Percentiles rank a stretch among this genome's conserved stretches.
These are phyloP conservation scores for Claviceps sp. DNA, from an alignment of 2,329 filamentous ascomycete genomes.

Conservation along the genomic window DNA sequence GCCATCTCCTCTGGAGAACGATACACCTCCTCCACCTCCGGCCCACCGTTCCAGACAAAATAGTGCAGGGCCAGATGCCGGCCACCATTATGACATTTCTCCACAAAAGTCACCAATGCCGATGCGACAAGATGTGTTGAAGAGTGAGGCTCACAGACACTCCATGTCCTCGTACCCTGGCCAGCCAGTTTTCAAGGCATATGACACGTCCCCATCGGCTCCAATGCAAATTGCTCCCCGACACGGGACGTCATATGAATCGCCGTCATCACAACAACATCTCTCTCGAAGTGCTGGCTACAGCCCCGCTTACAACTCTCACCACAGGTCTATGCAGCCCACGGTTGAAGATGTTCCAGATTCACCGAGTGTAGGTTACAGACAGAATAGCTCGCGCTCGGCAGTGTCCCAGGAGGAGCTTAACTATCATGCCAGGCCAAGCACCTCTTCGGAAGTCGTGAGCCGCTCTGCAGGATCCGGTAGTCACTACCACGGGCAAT, in stretches of 20 bases:
- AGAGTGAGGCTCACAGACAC: slow-evolving; percentile 42
- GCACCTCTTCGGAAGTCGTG: slow-evolving; percentile 33
- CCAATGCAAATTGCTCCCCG: slow-evolving; percentile 15
- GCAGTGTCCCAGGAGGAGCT: slow-evolving; percentile 20
- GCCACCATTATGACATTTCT: slow-evolving; percentile 26
- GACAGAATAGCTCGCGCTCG: slow-evolving; percentile 13
- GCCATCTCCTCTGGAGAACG: slow-evolving; percentile 25
- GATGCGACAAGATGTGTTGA: slow-evolving; percentile 46
- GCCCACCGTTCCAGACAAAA: slow-evolving; percentile 37
- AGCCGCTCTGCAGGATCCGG: slow-evolving; percentile 18
- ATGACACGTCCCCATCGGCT: slow-evolving; percentile 33
- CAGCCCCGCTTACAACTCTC: slow-evolving; percentile 31
- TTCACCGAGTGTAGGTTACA: slow-evolving; percentile 23
- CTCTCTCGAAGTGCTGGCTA: slow-evolving; percentile 37
- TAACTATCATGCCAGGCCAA: slow-evolving; percentile 25
- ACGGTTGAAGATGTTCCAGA: slow-evolving; percentile 53
- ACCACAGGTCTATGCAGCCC: slow-evolving; percentile 42
- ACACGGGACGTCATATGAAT: slow-evolving; percentile 20
- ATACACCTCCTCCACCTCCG: slow-evolving; percentile 42
- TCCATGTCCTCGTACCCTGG: slow-evolving; percentile 38
- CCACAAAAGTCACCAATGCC: slow-evolving; percentile 33
- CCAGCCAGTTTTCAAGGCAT: slow-evolving; percentile 37
- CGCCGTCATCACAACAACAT: slow-evolving; percentile 29
- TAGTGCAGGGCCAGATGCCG: slow-evolving; percentile 28
- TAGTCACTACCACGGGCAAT: slow-evolving; percentile 13